Percentiles rank a stretch among this genome's conserved stretches.
These are phyloP conservation scores for Cryphonectria naterciae DNA, from an alignment of 2,329 filamentous ascomycete genomes.

Conservation along the genomic window DNA sequence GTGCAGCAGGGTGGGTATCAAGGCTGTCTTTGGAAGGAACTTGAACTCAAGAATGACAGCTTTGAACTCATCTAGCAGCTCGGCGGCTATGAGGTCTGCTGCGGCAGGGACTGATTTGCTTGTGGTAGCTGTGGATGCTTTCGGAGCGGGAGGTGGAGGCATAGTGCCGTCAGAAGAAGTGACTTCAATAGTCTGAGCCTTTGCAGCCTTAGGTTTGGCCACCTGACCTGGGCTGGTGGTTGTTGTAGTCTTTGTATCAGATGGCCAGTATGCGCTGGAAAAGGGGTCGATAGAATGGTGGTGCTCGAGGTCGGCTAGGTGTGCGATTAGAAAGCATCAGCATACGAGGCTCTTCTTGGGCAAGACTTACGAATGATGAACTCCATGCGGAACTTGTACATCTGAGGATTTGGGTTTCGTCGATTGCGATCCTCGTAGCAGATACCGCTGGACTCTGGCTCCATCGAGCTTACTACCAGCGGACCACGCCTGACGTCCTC, in stretches of 20 bases:
- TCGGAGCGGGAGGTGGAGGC: constrained; percentile 32
- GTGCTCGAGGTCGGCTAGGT: constrained; percentile 49
- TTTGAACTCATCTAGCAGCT: constrained; percentile 69
- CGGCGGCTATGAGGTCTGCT: constrained; percentile 54
- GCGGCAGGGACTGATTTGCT: constrained; percentile 34
- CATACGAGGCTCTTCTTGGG: constrained; percentile 16
- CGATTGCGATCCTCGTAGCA: constrained; percentile 73
- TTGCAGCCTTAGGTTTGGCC: constrained; percentile 39
- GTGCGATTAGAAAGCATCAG: constrained; percentile 31
- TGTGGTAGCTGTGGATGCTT: constrained; percentile 26
- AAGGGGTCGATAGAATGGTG: constrained; percentile 77
- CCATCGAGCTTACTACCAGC: constrained; percentile 54
- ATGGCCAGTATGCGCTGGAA: constrained; percentile 77
- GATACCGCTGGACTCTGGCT: constrained; percentile 78
- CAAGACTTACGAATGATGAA: constrained; percentile 68
- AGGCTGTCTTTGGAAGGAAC: constrained; percentile 69
- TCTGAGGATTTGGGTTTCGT: constrained; percentile 51
- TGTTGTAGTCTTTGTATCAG: constrained; percentile 36
- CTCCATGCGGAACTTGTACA: constrained; percentile 71
- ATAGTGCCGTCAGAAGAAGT: constrained; percentile 37
- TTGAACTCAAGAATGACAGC: constrained; percentile 63
- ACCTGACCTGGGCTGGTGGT: constrained; percentile 12
- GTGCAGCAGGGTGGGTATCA: constrained; percentile 76
- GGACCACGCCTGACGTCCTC: constrained; percentile 66
- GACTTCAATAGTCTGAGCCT: constrained; percentile 39